Conservation (phyloP, 306 rosid species). For the Cercis canadensis region DNA sequence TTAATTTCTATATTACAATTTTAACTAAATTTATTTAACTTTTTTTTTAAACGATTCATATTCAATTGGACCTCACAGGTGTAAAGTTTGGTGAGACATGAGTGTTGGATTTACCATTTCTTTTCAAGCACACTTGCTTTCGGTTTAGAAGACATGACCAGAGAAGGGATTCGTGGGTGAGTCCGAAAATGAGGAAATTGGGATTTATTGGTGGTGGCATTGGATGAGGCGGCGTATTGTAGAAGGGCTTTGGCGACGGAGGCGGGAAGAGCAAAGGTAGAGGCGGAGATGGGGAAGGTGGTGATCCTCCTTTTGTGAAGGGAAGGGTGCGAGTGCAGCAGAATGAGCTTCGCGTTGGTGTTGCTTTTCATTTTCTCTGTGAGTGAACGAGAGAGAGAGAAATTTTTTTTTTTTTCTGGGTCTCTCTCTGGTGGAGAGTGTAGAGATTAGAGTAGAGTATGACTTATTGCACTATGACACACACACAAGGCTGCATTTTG, state of each 20-base stretch:
- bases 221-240: conserved; percentile 60
- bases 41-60: no score
- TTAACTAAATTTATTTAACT: no score
- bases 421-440: no score
- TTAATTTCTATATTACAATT: no score
- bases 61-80: no score
- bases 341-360: conserved; percentile 68
- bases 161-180: conserved; percentile 87
- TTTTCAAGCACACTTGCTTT: no score
- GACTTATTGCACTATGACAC: no score
- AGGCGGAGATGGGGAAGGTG: conserved; percentile 27
- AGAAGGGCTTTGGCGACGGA: conserved; percentile 72
- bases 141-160: no score
- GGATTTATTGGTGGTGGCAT: conserved; percentile 44
- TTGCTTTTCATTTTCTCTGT: conserved; percentile 47
- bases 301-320: conserved; percentile 46
- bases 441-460: no score
- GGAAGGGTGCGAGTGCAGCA: conserved; percentile 72
- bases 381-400: neutral
- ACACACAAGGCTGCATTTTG: neutral
- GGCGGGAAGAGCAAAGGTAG: conserved; percentile 52
- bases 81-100: no score
- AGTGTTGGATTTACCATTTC: no score
- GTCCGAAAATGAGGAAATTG: conserved; percentile 84
- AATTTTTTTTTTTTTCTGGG: no score